Evolutionary conservation across 805 yeast species (phyloP), one percentile per base, ranked within the genome.

Genomic region (Candida vaughaniae): DNA sequence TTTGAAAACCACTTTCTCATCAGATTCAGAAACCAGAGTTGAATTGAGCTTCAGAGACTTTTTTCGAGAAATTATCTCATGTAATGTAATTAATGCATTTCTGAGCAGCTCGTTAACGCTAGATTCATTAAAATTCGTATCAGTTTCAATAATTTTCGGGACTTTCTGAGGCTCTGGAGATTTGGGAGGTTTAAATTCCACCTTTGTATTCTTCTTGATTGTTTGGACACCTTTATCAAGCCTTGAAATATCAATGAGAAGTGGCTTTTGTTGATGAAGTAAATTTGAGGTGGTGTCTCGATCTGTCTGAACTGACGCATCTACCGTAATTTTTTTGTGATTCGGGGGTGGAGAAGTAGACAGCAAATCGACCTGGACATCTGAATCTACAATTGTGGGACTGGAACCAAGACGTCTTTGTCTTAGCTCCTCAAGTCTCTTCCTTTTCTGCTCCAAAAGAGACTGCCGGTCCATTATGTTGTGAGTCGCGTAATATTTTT

Each of bases 361-460:
- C n/a, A n/a, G n/a, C n/a, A n/a, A n/a, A n/a, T n/a, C n/a, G n/a
- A n/a, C n/a, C n/a, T n/a, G n/a, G n/a, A n/a, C n/a, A n/a, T n/a
- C n/a, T n/a, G n/a, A 27, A 12, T 12, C 25, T 25, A 6, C 8
- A 20, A n/a, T 22, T 8, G 36, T n/a, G n/a, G n/a, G n/a, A n/a
- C n/a, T n/a, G n/a, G n/a, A n/a, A 22, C 29, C 36, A 25, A 57
- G 35, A 25, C 60, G 33, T 34, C 43, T 48, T 29, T 23, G 42
- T 37, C 52, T 47, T 18, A 57, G 43, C 36, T 56, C 63, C 32
- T 51, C 49, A 14, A 55, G 42, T 41, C 73, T 52, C 48, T 58
- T 66, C 29, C 70, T 50, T 40, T 68, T 68, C 45, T 65, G 64
- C 38, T 67, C 71, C 19, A 67, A 50, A 33, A 64, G 47, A 12